Evolutionary conservation across 176 grass and related monocot species (phyloP).

Genomic region (Cenchrus americanus): DNA sequence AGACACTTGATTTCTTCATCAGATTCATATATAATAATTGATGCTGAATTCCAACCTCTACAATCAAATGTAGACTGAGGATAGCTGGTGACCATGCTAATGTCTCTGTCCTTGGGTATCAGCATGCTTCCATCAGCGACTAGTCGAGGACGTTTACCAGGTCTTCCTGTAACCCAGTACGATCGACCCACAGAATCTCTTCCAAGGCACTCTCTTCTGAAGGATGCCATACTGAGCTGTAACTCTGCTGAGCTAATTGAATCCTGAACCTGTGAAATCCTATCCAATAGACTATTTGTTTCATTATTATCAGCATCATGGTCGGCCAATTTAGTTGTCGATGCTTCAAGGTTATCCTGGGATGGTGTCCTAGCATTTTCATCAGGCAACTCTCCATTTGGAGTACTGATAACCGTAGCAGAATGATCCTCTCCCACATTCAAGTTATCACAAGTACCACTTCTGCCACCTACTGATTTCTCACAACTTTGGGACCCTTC

Average conservation of each 20-base stretch:
- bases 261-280: conserved; percentile 78
- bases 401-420: conserved; percentile 31
- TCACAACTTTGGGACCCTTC: conserved; percentile 46
- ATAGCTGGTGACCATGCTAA: conserved; percentile 61
- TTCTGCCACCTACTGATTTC: conserved; percentile 40
- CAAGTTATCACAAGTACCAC: conserved; percentile 25
- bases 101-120: conserved; percentile 54
- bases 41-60: conserved; percentile 57
- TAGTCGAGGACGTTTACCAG: conserved; percentile 78
- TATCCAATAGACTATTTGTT: conserved; percentile 63
- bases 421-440: conserved; percentile 24
- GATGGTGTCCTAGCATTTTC: conserved; percentile 44
- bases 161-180: conserved; percentile 83
- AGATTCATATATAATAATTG: conserved; percentile 81
- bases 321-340: conserved; percentile 37
- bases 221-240: conserved; percentile 67
- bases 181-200: conserved; percentile 85
- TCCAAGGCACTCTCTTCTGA: conserved; percentile 92
- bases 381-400: conserved; percentile 53
- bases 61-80: conserved; percentile 57
- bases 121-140: conserved; percentile 75
- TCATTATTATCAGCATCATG: conserved; percentile 56
- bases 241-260: conserved; percentile 73
- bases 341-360: conserved; percentile 49
- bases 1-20: conserved; percentile 76